A percentile compares a stretch with the other conserved stretches of the same genome.
phyloP scores from a whole-genome alignment of 202 grass and related monocot genomes.

The Brachypodium distachyon region DNA sequence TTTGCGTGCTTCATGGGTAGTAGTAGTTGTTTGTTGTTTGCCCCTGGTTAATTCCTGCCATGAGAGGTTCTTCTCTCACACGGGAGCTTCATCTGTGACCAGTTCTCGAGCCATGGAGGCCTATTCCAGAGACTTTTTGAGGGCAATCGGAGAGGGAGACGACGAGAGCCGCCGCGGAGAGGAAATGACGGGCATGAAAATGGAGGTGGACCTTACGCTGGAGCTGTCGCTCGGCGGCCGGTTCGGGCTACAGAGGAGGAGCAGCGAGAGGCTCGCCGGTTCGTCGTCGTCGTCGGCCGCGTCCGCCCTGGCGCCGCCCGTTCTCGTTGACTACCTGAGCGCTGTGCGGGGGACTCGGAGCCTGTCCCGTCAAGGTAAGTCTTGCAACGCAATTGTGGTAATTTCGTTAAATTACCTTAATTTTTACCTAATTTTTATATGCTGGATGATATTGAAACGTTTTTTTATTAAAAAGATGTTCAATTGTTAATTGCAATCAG shows the following conservation, averaged over 20 bases:
- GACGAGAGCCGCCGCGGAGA: not conserved
- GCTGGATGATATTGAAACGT: no score
- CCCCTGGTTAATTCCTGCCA: no score
- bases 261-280: slow-evolving; percentile 24
- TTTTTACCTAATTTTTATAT: no score
- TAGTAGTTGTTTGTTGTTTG: no score
- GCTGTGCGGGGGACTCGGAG: no score
- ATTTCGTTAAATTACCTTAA: no score
- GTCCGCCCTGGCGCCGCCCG: not conserved
- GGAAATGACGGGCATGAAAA: not conserved
- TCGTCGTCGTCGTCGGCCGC: slow-evolving; percentile 63
- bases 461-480: no score
- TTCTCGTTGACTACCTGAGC: no score
- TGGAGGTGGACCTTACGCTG: slow-evolving; percentile 58
- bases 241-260: slow-evolving; percentile 31
- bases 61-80: not conserved
- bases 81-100: not conserved
- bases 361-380: no score
- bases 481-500: no score
- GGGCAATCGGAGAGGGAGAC: not conserved
- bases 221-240: slow-evolving; percentile 60
- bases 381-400: no score
- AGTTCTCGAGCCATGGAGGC: slow-evolving; percentile 1
- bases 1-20: no score
- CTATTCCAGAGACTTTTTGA: slow-evolving; percentile 22